Evolutionary conservation across 2,329 filamentous ascomycete species (phyloP).

Genomic region (Ophiostoma ips): DNA sequence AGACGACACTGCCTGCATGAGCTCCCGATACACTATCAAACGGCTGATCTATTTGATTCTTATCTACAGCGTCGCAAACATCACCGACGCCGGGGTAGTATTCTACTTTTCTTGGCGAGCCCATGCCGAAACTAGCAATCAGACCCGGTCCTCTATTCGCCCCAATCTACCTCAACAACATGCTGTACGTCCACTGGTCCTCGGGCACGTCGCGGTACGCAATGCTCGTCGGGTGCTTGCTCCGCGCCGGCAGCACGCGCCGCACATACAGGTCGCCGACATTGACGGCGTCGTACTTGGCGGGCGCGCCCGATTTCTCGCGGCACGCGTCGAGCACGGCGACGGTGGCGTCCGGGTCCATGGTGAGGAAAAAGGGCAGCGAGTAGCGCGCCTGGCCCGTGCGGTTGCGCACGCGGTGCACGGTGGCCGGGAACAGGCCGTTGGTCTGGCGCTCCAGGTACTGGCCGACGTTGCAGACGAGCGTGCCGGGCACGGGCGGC

Average conservation of each 20-base stretch:
- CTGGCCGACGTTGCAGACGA: constrained; percentile 39
- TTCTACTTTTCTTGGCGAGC: no score
- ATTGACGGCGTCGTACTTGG: neutral
- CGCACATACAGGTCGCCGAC: neutral
- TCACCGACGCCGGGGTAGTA: no score
- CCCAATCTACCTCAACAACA: neutral
- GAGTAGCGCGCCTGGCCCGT: constrained; percentile 30
- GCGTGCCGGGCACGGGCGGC: constrained; percentile 6
- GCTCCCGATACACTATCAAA: no score
- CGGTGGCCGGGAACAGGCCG: constrained; percentile 31
- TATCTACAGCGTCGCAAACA: no score
- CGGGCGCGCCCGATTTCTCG: neutral
- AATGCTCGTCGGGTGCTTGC: constrained; percentile 6
- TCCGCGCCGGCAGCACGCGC: neutral
- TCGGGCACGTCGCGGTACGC: neutral
- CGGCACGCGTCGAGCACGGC: neutral
- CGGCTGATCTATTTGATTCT: no score
- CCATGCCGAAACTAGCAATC: neutral
- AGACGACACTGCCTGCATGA: no score
- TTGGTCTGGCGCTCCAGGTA: constrained; percentile 37
- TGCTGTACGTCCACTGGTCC: constrained; percentile 1
- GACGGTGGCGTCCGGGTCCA: constrained; percentile 26
- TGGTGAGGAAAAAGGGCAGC: constrained; percentile 42
- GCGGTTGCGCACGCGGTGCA: constrained; percentile 35
- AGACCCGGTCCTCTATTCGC: no score